phyloP scores from a whole-genome alignment of 129 eudicot species.

The Deinandra increscens region DNA sequence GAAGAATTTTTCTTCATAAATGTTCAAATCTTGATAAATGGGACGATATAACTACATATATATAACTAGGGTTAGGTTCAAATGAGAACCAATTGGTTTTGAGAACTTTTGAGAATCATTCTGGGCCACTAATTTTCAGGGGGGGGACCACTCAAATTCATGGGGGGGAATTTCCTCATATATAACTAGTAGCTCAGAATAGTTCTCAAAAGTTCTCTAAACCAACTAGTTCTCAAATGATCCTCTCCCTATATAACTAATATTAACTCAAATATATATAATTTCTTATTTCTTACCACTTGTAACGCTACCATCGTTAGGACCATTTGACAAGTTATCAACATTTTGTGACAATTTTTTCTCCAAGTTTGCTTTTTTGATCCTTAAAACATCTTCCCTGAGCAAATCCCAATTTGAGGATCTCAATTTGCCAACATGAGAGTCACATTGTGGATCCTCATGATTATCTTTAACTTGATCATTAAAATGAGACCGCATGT shows the following conservation, averaged over 20 bases:
- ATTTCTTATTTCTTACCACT: slow-evolving; percentile 41
- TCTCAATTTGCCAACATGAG: slow-evolving; percentile 39
- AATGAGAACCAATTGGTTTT: too few relatives aligned
- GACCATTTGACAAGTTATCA: slow-evolving; percentile 36
- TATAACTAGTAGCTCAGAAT: too few relatives aligned
- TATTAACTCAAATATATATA: background rate
- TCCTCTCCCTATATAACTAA: background rate
- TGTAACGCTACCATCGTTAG: slow-evolving; percentile 38
- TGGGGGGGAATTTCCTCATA: too few relatives aligned
- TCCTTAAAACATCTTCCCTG: slow-evolving; percentile 30
- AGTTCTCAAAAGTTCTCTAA: too few relatives aligned
- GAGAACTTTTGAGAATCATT: too few relatives aligned
- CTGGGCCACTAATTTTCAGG: too few relatives aligned
- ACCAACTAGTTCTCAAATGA: too few relatives aligned
- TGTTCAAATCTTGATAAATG: background rate
- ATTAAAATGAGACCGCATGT: slow-evolving; percentile 32
- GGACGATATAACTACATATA: background rate
- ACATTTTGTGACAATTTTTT: slow-evolving; percentile 22
- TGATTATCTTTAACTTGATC: slow-evolving; percentile 19
- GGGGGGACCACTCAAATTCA: too few relatives aligned
- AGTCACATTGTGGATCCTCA: slow-evolving; percentile 28
- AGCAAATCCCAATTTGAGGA: slow-evolving; percentile 36
- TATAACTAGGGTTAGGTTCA: too few relatives aligned
- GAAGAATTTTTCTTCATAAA: slow-evolving; percentile 9
- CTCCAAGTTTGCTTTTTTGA: slow-evolving; percentile 20